Conservation (phyloP, 176 grass and related monocot species). For the Triticum timopheevii region DNA sequence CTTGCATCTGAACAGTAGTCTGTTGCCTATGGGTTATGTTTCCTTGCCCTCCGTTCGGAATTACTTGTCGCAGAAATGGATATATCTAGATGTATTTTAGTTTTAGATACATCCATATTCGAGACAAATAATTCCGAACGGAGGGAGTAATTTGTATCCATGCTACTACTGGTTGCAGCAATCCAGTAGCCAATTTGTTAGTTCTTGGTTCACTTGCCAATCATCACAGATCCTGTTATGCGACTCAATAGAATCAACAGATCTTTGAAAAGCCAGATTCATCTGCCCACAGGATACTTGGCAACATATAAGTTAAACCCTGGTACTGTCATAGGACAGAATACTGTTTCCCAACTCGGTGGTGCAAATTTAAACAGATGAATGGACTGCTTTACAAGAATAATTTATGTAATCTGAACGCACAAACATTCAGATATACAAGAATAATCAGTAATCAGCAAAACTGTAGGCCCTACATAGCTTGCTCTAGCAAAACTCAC, state of each 20-base stretch:
- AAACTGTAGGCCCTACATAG: constrained; percentile 20
- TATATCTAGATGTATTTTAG: too few species aligned
- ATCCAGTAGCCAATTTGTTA: not conserved
- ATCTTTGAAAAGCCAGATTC: not conserved
- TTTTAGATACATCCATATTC: too few species aligned
- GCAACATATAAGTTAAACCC: not conserved
- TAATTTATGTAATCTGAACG: not conserved
- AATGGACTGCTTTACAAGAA: not conserved
- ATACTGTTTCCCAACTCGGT: not conserved
- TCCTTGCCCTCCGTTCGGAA: not conserved
- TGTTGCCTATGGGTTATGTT: not conserved
- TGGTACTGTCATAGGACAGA: not conserved
- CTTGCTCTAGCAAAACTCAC: constrained; percentile 54
- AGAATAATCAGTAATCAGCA: constrained; percentile 27
- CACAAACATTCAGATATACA: constrained; percentile 5
- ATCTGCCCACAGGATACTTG: not conserved
- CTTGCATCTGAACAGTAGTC: not conserved
- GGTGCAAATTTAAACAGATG: not conserved
- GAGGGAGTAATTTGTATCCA: too few species aligned
- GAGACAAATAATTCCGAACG: too few species aligned
- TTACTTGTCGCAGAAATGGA: too few species aligned
- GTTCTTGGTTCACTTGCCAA: too few species aligned
- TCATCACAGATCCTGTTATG: not conserved
- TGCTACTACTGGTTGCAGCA: too few species aligned
- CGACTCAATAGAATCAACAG: not conserved